Evolutionary conservation across 257 asterid genomes (phyloP), one percentile per base, ranked within the genome.

Genomic region (Agastache rugosa): DNA sequence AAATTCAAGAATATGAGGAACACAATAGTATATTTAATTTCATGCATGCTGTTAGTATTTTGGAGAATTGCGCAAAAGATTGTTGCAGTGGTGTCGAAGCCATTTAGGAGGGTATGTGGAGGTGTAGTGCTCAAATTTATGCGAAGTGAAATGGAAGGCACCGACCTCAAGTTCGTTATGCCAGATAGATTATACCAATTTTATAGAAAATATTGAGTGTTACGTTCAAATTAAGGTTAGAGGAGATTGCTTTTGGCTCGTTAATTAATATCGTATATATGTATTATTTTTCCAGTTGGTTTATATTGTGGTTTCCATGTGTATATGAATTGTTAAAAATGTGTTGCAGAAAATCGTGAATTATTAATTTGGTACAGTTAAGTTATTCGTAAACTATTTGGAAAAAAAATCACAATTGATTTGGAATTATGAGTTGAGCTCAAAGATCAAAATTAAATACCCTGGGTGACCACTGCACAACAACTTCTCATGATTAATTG

Each of bases 161-260:
- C 75, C 5, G 74, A 77, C 16, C 53, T 35, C 15, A 77, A 77
- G 1, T 77, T 39, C 34, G 77, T 77, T n/a, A 75, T 77, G 48
- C 77, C 69, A 0, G 77, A 77, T 55, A 42, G 39, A 44, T 39
- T 77, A 16, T 19, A 16, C 51, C 62, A 53, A 4, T 71, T 63
- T 1, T 70, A 77, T 34, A 16, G 54, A 65, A 71, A 63, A 20
- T 63, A 39, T 54, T 77, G 63, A 77, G 19, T 0, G 1, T 2
- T 4, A 54, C 11, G 11, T 8, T 39, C 12, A 8, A 37, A 39
- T 39, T 1, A 58, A 27, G 64, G 20, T 23, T 59, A 25, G 64
- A 59, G 64, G 20, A 48, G 55, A n/a, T 27, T 27, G 51, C 17
- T 56, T 56, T 56, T 23, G 63, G 27, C 29, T 19, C 37, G 37